These are phyloP conservation scores for Penicillium sp. DNA, from an alignment of 2,329 filamentous ascomycete genomes.

Conservation along the genomic window DNA sequence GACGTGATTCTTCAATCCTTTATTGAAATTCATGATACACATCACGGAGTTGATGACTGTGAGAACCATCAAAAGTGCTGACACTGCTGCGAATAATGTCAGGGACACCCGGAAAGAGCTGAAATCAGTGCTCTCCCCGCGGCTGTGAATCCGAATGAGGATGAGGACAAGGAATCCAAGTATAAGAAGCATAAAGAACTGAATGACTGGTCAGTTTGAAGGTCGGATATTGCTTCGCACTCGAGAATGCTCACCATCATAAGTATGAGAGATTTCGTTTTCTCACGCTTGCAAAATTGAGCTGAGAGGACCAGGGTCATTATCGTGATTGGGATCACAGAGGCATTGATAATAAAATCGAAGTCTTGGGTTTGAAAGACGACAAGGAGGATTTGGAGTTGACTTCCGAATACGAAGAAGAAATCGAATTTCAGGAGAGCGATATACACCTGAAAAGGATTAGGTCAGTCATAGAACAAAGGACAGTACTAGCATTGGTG, in stretches of 20 bases:
- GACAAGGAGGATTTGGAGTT: slow-evolving; percentile 21
- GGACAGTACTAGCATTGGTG: too few species aligned
- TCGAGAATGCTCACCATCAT: slow-evolving; percentile 12
- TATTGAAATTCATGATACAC: slow-evolving; percentile 20
- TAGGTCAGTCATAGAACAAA: background rate
- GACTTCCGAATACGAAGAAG: slow-evolving; percentile 22
- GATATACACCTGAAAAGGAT: slow-evolving; percentile 17
- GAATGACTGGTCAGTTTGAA: background rate
- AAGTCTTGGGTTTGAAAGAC: slow-evolving; percentile 6
- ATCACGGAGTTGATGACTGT: slow-evolving; percentile 16
- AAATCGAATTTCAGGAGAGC: slow-evolving; percentile 23
- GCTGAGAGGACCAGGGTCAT: slow-evolving; percentile 12
- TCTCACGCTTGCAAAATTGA: slow-evolving; percentile 19
- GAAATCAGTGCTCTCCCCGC: background rate
- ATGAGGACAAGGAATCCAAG: slow-evolving; percentile 11
- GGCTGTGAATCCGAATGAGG: slow-evolving; percentile 6
- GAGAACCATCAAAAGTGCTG: slow-evolving; percentile 10
- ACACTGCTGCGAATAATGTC: slow-evolving; percentile 16
- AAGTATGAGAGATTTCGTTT: slow-evolving; percentile 15
- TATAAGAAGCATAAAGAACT: slow-evolving; percentile 15
- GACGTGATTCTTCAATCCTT: slow-evolving; percentile 17
- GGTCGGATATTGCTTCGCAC: background rate
- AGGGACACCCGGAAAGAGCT: slow-evolving; percentile 14
- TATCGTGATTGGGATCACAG: slow-evolving; percentile 18
- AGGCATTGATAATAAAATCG: slow-evolving; percentile 17